Percentiles rank a stretch among this genome's conserved stretches.
phyloP scores from a whole-genome alignment of 495 filamentous ascomycete species.

The Peziza echinospora region DNA sequence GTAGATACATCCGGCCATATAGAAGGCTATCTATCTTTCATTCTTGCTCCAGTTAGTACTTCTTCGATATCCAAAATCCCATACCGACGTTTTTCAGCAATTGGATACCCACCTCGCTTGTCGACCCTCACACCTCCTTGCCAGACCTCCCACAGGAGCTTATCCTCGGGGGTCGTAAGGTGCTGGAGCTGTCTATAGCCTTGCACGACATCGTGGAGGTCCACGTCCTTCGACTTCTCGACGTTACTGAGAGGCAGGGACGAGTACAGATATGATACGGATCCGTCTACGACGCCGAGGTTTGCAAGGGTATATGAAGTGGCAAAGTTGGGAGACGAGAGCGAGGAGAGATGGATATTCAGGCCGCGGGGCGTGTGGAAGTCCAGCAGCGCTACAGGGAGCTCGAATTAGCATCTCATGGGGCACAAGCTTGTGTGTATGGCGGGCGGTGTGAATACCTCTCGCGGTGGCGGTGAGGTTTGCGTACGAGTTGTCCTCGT shows the following conservation, averaged over 20 bases:
- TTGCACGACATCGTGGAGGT: conserved; percentile 40
- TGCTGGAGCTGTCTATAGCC: conserved; percentile 48
- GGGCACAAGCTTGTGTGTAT: background rate
- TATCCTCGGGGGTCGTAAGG: conserved; percentile 27
- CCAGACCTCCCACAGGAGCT: conserved; percentile 13
- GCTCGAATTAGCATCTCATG: conserved; percentile 2
- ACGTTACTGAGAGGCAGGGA: conserved; percentile 37
- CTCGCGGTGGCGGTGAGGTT: conserved; percentile 67
- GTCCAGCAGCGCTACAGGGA: conserved; percentile 31
- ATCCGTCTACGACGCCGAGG: conserved; percentile 71
- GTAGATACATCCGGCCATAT: conserved; percentile 77
- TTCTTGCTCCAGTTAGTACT: background rate
- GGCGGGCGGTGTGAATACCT: conserved; percentile 28
- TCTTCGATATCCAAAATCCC: too few species aligned
- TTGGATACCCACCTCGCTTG: conserved; percentile 16
- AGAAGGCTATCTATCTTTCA: conserved; percentile 41
- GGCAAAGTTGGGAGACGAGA: conserved; percentile 75
- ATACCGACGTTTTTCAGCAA: conserved; percentile 8
- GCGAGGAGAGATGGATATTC: conserved; percentile 66
- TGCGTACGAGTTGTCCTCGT: conserved; percentile 79
- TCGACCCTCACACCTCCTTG: conserved; percentile 12
- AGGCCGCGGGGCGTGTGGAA: conserved; percentile 46
- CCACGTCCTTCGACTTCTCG: conserved; percentile 34
- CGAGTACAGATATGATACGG: conserved; percentile 75
- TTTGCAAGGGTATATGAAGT: conserved; percentile 75